phyloP scores from a whole-genome alignment of 768 basidiomycete genomes.

The Suillus subalutaceus region DNA sequence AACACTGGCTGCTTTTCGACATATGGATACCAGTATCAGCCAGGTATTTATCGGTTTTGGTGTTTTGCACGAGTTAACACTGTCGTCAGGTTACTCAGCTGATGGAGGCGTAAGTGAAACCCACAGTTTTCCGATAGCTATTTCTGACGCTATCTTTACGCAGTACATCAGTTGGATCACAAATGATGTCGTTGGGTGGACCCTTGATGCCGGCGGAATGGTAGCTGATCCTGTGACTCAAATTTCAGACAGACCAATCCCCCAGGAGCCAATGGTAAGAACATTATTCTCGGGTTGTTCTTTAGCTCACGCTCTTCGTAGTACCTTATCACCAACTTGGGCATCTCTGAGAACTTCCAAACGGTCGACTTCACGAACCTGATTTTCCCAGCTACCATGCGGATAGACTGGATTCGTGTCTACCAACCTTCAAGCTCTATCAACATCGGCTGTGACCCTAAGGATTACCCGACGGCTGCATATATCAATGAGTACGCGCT shows the following conservation, averaged over 20 bases:
- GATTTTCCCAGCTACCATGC: constrained; percentile 74
- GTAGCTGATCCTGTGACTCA: constrained; percentile 55
- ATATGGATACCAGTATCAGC: constrained; percentile 84
- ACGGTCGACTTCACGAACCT: constrained; percentile 71
- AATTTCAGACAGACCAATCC: constrained; percentile 69
- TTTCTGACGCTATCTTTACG: background rate
- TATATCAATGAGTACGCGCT: constrained; percentile 75
- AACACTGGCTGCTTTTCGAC: constrained; percentile 55
- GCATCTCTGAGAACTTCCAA: constrained; percentile 83
- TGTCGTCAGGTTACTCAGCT: constrained; percentile 25
- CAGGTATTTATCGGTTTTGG: constrained; percentile 45
- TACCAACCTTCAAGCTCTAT: constrained; percentile 74
- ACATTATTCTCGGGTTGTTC: background rate
- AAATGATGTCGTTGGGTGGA: constrained; percentile 67
- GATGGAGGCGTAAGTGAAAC: constrained; percentile 50
- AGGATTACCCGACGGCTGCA: constrained; percentile 72
- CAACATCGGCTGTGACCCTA: constrained; percentile 87
- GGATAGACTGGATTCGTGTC: constrained; percentile 86
- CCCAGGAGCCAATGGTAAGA: constrained; percentile 84
- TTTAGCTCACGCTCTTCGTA: constrained; percentile 29
- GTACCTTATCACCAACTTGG: constrained; percentile 87
- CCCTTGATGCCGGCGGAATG: constrained; percentile 63
- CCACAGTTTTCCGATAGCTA: background rate
- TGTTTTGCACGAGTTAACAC: background rate
- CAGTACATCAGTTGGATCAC: constrained; percentile 85